These are phyloP conservation scores for Neurospora sp. DNA, from an alignment of 495 filamentous ascomycete species.

Conservation along the genomic window DNA sequence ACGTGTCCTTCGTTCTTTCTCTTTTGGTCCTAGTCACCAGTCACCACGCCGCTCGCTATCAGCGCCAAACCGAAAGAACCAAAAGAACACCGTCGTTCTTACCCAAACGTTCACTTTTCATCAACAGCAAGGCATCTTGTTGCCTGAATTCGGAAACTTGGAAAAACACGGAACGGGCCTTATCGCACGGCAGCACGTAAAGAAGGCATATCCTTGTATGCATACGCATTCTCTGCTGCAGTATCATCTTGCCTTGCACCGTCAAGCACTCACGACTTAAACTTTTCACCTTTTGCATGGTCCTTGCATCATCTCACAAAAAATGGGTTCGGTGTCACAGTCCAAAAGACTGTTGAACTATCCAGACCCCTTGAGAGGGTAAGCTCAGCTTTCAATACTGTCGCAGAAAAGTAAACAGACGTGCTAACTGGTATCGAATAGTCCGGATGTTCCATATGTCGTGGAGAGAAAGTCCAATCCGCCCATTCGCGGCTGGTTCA, in stretches of 20 bases:
- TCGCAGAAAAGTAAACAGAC: not conserved
- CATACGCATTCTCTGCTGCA: not conserved
- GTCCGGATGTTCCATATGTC: conserved; percentile 21
- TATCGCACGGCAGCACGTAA: not conserved
- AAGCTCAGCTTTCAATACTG: not conserved
- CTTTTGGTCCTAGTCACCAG: not conserved
- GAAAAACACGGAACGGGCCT: not conserved
- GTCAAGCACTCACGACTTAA: not conserved
- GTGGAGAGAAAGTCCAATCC: conserved; percentile 20
- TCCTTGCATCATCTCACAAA: not conserved
- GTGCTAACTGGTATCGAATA: conserved; percentile 4
- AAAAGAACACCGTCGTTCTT: not conserved
- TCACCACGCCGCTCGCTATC: not conserved
- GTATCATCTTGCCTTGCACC: not conserved
- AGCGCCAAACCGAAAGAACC: not conserved
- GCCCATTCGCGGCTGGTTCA: conserved; percentile 13
- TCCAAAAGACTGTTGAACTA: conserved; percentile 10
- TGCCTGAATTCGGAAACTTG: not conserved
- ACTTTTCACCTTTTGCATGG: not conserved
- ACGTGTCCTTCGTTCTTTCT: not conserved
- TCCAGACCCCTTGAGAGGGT: conserved; percentile 12
- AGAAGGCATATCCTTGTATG: not conserved
- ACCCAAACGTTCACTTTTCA: not conserved
- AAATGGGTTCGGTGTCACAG: conserved; percentile 6
- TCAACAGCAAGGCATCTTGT: not conserved